These are phyloP conservation scores for Saccharum spontaneum DNA, from an alignment of 176 grass and related monocot genomes.

Conservation along the genomic window DNA sequence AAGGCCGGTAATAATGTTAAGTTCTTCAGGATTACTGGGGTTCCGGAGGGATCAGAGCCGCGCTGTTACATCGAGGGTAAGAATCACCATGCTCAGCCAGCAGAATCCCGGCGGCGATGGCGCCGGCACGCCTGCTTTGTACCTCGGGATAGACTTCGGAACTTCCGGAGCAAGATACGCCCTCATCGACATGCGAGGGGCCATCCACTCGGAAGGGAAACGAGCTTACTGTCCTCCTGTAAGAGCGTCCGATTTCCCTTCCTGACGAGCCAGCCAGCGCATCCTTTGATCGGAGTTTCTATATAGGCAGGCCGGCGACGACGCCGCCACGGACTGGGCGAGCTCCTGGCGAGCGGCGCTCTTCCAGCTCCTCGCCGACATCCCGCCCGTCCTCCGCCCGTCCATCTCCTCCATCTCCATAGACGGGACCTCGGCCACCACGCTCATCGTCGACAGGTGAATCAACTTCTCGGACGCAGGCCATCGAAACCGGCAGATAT, in stretches of 20 bases:
- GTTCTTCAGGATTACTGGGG: background rate
- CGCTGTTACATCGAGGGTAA: background rate
- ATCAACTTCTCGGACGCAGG: background rate
- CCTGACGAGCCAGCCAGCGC: background rate
- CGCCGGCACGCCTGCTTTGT: conserved; percentile 32
- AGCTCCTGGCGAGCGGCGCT: conserved; percentile 69
- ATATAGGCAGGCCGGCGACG: conserved; percentile 55
- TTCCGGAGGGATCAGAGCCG: background rate
- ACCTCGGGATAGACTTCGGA: conserved; percentile 84
- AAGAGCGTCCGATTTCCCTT: background rate
- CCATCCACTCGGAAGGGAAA: conserved; percentile 58
- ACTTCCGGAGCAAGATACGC: conserved; percentile 81
- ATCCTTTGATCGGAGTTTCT: conserved; percentile 10
- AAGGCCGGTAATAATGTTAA: background rate
- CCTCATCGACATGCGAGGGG: conserved; percentile 61
- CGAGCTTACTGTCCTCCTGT: conserved; percentile 48
- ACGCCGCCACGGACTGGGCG: conserved; percentile 28
- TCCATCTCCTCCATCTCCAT: conserved; percentile 68
- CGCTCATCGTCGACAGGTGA: conserved; percentile 72
- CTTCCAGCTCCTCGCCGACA: conserved; percentile 64
- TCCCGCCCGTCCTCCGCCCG: background rate
- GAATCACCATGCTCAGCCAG: conserved; percentile 12
- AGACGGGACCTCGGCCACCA: conserved; percentile 66
- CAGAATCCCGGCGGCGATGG: background rate
- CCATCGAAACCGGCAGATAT: background rate